Base-by-base conservation (phyloP, 1,139 yeast species). In the Yamadazyma kanchanaburiensis region DNA sequence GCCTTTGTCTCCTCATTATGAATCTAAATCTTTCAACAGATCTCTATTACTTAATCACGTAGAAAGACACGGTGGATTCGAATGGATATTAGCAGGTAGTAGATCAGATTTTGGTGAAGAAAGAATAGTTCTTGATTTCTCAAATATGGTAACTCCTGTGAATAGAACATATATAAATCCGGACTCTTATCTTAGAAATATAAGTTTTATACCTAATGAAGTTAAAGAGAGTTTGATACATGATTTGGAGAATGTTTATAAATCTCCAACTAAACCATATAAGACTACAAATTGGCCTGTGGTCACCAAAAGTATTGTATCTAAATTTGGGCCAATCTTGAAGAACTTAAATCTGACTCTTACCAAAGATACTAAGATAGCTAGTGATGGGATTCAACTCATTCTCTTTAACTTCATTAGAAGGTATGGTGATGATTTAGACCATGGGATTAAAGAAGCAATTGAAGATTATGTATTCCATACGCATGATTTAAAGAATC, bases 211-310 rank as follows among this genome's bases (percentile, higher is more conserved):
- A 4, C 43, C 68, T 0, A 37, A 37, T 3, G 58, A 52, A 6
- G 31, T 65, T 6, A 59, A 56, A 33, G 49, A 51, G 1, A 55
- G 53, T 2, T 47, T 76, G 7, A 45, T 66, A 3, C 20, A 29
- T 4, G 61, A 58, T 10, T 37, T 76, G 18, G 64, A 51, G 22
- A 15, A 30, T 0, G 42, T 47, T n/a, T 40, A 68, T 19, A 10
- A 34, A 9, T 26, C 40, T 48, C 59, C 33, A 45, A 60, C 37
- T 9, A 52, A 64, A 28, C 69, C 74, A 3, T 48, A 43, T 26
- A 31, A 41, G 3, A 63, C 70, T 11, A 74, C 72, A 0, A 54
- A 76, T 42, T 77, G 82, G 82, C 77, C 69, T 42, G 36, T 49
- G 9, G 53, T 66, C 5, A 64, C 77, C 0, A 62, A 60, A 25